Conservation (phyloP, 2,329 filamentous ascomycete species). For the Penicillium sp. region DNA sequence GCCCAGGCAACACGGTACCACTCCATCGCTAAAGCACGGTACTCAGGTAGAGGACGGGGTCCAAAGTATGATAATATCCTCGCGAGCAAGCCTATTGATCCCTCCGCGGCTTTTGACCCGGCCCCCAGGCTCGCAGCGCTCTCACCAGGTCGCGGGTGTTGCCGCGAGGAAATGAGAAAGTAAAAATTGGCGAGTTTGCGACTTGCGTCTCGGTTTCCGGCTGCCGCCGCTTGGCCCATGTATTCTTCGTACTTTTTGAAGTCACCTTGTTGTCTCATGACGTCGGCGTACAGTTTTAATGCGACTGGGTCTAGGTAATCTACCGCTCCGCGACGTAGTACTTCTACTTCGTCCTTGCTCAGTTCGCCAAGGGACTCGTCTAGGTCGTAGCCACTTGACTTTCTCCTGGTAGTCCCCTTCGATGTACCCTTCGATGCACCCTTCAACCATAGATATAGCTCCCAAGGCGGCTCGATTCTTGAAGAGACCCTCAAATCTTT, state of each 20-base stretch:
- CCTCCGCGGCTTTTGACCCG: not conserved
- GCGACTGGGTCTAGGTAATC: constrained; percentile 38
- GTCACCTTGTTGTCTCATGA: constrained; percentile 30
- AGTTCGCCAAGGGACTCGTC: not conserved
- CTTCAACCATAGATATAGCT: constrained; percentile 32
- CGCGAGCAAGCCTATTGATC: not conserved
- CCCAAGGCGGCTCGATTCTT: constrained; percentile 33
- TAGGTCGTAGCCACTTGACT: not conserved
- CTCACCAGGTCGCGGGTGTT: constrained; percentile 29
- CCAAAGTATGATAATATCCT: constrained; percentile 22
- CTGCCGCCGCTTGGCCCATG: constrained; percentile 40
- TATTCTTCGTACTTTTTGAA: constrained; percentile 40
- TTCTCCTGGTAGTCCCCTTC: not conserved
- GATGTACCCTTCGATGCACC: constrained; percentile 20
- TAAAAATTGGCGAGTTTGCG: constrained; percentile 44
- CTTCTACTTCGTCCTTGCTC: constrained; percentile 25
- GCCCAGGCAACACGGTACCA: constrained; percentile 41
- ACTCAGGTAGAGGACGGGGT: constrained; percentile 28
- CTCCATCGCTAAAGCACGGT: constrained; percentile 35
- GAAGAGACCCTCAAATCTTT: constrained; percentile 10
- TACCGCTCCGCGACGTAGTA: constrained; percentile 32
- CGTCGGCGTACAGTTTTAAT: constrained; percentile 32
- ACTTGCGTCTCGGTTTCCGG: constrained; percentile 35
- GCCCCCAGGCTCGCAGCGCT: not conserved
- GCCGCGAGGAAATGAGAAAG: constrained; percentile 35